Evolutionary conservation across 495 filamentous ascomycete species (phyloP), one percentile per base, ranked within the genome.

Genomic region (Schizothecium vesticola): DNA sequence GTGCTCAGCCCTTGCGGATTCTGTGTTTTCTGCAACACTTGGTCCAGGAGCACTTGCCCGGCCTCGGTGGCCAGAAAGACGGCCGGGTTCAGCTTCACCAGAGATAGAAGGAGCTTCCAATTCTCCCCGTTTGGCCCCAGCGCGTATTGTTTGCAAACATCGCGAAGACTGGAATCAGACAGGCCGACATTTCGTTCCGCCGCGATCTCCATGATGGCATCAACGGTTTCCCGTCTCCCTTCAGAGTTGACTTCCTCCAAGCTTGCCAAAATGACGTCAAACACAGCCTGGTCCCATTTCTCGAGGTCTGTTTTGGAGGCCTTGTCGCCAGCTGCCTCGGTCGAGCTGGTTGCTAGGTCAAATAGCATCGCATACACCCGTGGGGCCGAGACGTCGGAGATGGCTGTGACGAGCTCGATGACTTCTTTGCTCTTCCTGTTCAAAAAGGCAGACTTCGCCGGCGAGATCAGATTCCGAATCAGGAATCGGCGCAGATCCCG

Each of bases 401-500:
- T 69, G 16, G 74, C 73, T 9, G 82, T 69, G 3, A 78, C 76
- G 11, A 73, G 59, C 59, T 77, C 66, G 12, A 83, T 63, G 16
- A 79, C 72, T 10, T 80, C 72, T 62, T 75, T 65, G 31, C 76
- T 79, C 22, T 64, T 76, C n/a, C 67, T 79, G 72, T 74, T 84
- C 56, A 82, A 79, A 73, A 87, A 90, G 3, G 80, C 79, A 4
- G 81, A 75, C 61, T 87, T 87, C 31, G 88, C 86, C 4, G 91
- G 92, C 2, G 89, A 77, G 22, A 96, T 82, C 31, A 96, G 81
- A 79, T 92, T 89, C 28, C 84, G 83, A n/a, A 86, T 85, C 63
- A 93, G 73, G 22, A 93, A 80, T 2, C 83, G 83, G 66, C 91
- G 88, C 4, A 96, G 73, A 59, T 81, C 72, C 61, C 70, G 63